Conservation (phyloP, 306 rosid genomes). For the Bauhinia variegata region DNA sequence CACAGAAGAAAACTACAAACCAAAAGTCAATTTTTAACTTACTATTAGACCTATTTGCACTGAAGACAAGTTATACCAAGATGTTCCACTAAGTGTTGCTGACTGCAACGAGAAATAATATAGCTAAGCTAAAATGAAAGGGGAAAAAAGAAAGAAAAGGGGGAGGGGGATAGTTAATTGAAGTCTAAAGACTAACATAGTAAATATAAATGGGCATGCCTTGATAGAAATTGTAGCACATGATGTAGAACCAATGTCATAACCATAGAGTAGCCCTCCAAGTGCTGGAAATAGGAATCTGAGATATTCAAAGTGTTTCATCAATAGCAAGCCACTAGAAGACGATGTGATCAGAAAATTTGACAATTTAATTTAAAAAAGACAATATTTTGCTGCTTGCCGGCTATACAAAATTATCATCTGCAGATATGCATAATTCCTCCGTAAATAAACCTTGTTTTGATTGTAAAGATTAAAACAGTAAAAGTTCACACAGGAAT, state of each 20-base stretch:
- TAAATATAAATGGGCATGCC: slow-evolving; percentile 38
- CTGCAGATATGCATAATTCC: not conserved
- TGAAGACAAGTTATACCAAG: slow-evolving; percentile 63
- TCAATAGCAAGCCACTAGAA: not conserved
- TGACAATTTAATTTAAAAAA: not conserved
- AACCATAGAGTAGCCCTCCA: slow-evolving; percentile 70
- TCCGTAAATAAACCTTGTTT: too few relatives aligned
- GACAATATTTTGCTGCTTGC: not conserved
- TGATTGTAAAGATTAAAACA: too few relatives aligned
- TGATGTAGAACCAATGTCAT: slow-evolving; percentile 70
- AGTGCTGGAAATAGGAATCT: slow-evolving; percentile 72
- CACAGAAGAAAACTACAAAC: not conserved
- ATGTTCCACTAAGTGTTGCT: slow-evolving; percentile 57
- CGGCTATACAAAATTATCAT: not conserved
- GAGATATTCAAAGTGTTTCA: slow-evolving; percentile 22
- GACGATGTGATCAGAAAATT: not conserved
- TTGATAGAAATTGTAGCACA: slow-evolving; percentile 65
- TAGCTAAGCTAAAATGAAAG: not conserved
- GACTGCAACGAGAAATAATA: slow-evolving; percentile 43
- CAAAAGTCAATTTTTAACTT: slow-evolving; percentile 35
- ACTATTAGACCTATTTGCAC: slow-evolving; percentile 67
- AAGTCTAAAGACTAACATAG: too few relatives aligned
- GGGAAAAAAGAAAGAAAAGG: not conserved
- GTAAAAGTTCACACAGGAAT: not conserved
- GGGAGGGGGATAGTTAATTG: not conserved